Evolutionary conservation across 2,329 filamentous ascomycete genomes (phyloP), one percentile per base, ranked within the genome.

Genomic region (Calonectria hawksworthii): DNA sequence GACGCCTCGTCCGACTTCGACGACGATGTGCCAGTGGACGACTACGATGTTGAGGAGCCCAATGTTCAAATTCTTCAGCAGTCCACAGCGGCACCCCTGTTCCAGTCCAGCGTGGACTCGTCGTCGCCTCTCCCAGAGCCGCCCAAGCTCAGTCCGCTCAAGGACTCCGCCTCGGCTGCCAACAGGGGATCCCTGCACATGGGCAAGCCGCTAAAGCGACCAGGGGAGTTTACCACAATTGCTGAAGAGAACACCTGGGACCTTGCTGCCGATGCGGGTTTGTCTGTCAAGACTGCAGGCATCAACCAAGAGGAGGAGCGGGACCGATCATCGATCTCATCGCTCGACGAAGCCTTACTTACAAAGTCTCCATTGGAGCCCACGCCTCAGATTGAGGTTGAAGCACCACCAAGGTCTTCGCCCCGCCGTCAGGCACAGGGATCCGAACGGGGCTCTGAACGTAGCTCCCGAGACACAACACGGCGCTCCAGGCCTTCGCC

Each of bases 121-220:
- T 85, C 88, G 3, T 85, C 88, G 3, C 87, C 89, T 3, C 82
- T 90, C 2, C 88, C 89, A 0, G 83, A 86, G 44, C 87, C 87
- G 2, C 88, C 86, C 21, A 88, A 87, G 63, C 77, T 89, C 63
- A 89, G 86, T 63, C 90, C 91, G 1, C 84, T 93, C 0, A 88
- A 88, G 64, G 88, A 90, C 73, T 89, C 88, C 2, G 84, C 85
- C 14, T 86, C 89, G 1, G 89, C 89, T 0, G 90, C 88, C 3
- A 92, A 92, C 77, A 76, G 86, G 76, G 82, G 86, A 41, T 74
- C 83, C 63, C 75, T 84, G 14, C 77, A 76, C 26, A 26, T 64
- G 28, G 75, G 76, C 26, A 82, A 79, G 34, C 61, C 77, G 11
- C 71, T 75, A 6, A 77, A 85, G 54, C 84, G 86, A 69, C 83